Percentiles rank a stretch among this genome's conserved stretches.
phyloP scores from a whole-genome alignment of 2,329 filamentous ascomycete genomes.

The Pseudocercospora macadamiae region DNA sequence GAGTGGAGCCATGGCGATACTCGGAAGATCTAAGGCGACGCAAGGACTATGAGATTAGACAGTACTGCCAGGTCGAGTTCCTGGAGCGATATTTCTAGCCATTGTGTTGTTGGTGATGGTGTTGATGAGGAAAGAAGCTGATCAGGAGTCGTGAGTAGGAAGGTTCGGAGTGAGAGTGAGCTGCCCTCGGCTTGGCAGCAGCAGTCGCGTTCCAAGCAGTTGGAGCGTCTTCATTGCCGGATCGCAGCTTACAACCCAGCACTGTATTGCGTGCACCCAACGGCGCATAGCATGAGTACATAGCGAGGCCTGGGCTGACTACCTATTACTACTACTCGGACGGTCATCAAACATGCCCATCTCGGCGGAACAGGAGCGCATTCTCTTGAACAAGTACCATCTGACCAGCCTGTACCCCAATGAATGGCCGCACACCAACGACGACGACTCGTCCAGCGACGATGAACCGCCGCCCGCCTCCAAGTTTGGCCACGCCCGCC shows the following conservation, averaged over 20 bases:
- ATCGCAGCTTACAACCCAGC: too few relatives aligned
- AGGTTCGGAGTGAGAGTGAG: too few relatives aligned
- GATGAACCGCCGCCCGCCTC: constrained; percentile 40
- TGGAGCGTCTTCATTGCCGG: too few relatives aligned
- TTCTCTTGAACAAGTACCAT: constrained; percentile 87
- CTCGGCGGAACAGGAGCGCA: constrained; percentile 71
- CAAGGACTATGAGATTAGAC: too few relatives aligned
- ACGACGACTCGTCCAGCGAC: constrained; percentile 42
- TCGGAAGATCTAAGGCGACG: too few relatives aligned
- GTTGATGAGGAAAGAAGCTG: background rate
- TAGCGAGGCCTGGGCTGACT: background rate
- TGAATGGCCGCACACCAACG: constrained; percentile 70
- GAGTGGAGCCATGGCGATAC: background rate
- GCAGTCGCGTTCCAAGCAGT: background rate
- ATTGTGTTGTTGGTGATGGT: too few relatives aligned
- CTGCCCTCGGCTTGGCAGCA: background rate
- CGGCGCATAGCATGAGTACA: too few relatives aligned
- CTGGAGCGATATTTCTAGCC: too few relatives aligned
- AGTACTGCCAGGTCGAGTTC: too few relatives aligned
- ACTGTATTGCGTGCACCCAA: too few relatives aligned
- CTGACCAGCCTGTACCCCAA: constrained; percentile 76
- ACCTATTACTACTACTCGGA: background rate
- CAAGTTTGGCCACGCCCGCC: constrained; percentile 36
- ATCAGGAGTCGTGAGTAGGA: background rate
- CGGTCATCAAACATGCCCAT: constrained; percentile 42